phyloP scores from a whole-genome alignment of 2,329 filamentous ascomycete genomes.

The Ascochyta clinopodiicola region DNA sequence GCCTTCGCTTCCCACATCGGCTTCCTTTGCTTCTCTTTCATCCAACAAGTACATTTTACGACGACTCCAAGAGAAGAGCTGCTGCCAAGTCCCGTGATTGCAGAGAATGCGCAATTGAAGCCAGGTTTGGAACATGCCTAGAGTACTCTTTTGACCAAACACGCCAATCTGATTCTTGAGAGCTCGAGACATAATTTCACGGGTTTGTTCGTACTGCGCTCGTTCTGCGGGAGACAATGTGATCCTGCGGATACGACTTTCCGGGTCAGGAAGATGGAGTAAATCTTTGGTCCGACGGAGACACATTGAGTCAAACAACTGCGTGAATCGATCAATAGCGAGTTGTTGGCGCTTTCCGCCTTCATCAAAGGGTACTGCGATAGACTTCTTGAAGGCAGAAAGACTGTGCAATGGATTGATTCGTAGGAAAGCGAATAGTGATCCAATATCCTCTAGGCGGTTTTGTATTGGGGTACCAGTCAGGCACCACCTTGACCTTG shows the following conservation, averaged over 20 bases:
- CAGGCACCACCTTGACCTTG: slow-evolving; percentile 55
- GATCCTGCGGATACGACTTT: slow-evolving; percentile 34
- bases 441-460: slow-evolving; percentile 58
- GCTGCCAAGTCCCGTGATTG: slow-evolving; percentile 60
- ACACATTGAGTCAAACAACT: slow-evolving; percentile 48
- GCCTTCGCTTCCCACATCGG: slow-evolving; percentile 26
- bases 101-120: slow-evolving; percentile 58
- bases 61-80: slow-evolving; percentile 53
- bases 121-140: slow-evolving; percentile 56
- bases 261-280: slow-evolving; percentile 46
- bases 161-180: slow-evolving; percentile 50
- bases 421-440: slow-evolving; percentile 58
- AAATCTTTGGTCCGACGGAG: slow-evolving; percentile 54
- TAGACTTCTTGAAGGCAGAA: slow-evolving; percentile 53
- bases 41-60: slow-evolving; percentile 43
- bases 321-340: slow-evolving; percentile 32
- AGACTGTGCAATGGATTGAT: slow-evolving; percentile 53
- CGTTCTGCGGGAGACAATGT: slow-evolving; percentile 41
- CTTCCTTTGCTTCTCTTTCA: slow-evolving; percentile 46
- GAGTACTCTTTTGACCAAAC: slow-evolving; percentile 46
- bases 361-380: slow-evolving; percentile 51
- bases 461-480: slow-evolving; percentile 60
- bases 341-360: slow-evolving; percentile 27
- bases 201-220: slow-evolving; percentile 41
- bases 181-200: slow-evolving; percentile 47